A percentile compares a stretch with the other conserved stretches of the same genome.
Evolutionary conservation across 306 rosid species (phyloP).

Genomic region (Albizia julibrissin): DNA sequence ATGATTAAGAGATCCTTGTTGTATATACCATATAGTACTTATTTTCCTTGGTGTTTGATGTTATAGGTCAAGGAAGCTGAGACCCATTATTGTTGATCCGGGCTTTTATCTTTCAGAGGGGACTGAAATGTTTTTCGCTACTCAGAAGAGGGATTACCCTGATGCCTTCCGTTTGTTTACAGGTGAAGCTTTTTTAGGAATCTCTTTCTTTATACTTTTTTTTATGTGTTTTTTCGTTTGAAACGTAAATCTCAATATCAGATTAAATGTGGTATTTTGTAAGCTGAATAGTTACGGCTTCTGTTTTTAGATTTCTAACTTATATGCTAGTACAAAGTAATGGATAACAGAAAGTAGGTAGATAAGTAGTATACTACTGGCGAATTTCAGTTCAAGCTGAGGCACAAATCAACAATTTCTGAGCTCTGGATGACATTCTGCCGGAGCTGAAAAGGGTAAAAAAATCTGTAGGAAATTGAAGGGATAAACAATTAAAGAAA

Average conservation of each 20-base stretch:
- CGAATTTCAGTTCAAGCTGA: not conserved
- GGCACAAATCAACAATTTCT: not conserved
- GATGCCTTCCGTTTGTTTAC: slow-evolving; percentile 75
- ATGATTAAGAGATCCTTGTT: slow-evolving; percentile 6
- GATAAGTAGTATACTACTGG: not conserved
- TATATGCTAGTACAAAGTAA: not conserved
- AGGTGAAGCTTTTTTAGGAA: slow-evolving; percentile 46
- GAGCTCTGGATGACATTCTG: not conserved
- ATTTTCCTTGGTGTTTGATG: slow-evolving; percentile 30
- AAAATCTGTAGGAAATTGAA: not conserved
- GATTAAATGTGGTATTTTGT: not conserved
- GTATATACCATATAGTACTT: not conserved
- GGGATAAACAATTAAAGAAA: not conserved
- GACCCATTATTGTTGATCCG: slow-evolving; percentile 85
- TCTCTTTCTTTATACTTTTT: not conserved
- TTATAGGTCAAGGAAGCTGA: slow-evolving; percentile 70
- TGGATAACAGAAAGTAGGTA: not conserved
- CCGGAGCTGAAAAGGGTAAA: not conserved
- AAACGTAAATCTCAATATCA: not conserved
- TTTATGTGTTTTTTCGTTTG: slow-evolving; percentile 20
- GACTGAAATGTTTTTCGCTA: slow-evolving; percentile 83
- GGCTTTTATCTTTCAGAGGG: slow-evolving; percentile 90
- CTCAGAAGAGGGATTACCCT: slow-evolving; percentile 92
- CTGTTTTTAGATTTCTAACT: not conserved
- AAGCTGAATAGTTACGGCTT: not conserved